These are phyloP conservation scores for Knufia fluminis DNA, from an alignment of 2,329 filamentous ascomycete genomes.

Conservation along the genomic window DNA sequence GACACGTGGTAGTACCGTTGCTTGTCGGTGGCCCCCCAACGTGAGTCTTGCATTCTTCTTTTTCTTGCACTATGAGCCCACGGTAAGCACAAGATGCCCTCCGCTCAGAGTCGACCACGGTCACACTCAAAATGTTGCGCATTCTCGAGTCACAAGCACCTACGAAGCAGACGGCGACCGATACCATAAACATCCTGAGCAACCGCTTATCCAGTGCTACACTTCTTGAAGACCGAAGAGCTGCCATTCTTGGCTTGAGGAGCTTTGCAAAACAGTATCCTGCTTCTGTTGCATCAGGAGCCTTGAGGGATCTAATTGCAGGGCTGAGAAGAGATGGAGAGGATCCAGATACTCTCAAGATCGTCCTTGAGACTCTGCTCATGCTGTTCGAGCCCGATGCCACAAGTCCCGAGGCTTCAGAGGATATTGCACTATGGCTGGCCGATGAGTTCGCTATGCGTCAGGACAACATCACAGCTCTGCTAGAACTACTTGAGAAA, in stretches of 20 bases:
- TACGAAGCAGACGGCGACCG: conserved; percentile 88
- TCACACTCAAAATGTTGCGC: conserved; percentile 41
- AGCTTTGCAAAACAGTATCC: conserved; percentile 97
- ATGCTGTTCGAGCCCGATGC: conserved; percentile 74
- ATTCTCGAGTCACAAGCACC: conserved; percentile 65
- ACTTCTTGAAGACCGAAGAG: conserved; percentile 85
- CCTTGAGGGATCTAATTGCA: conserved; percentile 77
- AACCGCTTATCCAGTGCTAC: conserved; percentile 80
- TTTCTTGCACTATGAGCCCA: background rate
- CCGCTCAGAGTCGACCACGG: background rate
- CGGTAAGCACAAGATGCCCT: background rate
- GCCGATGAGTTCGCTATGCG: conserved; percentile 97
- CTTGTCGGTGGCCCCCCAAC: background rate
- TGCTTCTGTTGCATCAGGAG: conserved; percentile 87
- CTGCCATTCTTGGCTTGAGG: conserved; percentile 81
- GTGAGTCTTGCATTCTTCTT: background rate
- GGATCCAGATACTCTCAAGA: conserved; percentile 92
- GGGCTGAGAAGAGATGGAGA: conserved; percentile 79
- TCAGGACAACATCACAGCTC: conserved; percentile 88
- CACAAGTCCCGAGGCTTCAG: conserved; percentile 55
- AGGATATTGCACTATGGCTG: conserved; percentile 91
- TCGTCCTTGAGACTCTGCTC: conserved; percentile 86
- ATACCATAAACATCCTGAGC: conserved; percentile 86
- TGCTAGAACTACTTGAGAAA: conserved; percentile 81
- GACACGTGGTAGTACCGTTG: too few species aligned